Base-by-base conservation (phyloP, 345 rosid genomes). In the Murraya koenigii region DNA sequence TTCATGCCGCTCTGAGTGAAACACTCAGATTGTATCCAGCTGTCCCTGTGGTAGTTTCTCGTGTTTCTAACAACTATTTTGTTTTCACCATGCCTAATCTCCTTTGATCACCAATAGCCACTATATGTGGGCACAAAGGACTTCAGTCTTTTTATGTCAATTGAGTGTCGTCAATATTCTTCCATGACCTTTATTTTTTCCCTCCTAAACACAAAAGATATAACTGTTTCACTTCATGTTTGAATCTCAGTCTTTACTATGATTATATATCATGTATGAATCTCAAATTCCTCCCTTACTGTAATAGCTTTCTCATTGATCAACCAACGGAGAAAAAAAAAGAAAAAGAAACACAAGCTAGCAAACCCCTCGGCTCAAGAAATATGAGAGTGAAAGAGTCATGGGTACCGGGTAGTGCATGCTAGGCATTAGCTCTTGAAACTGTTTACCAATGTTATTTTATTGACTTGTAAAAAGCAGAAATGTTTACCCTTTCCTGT, bases 1-100 rank as follows among this genome's bases (percentile, higher is more conserved):
- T 87, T 75, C 85, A 81, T 28, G 86, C 85, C 19, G 68, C 82
- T 56, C 62, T 83, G 54, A 81, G 79, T 3, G 89, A 84, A 77
- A 81, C 87, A 58, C 86, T 87, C 54, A 82, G 89, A 58, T 86
- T 87, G 9, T 77, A 80, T 71, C 89, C 87, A 1, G 87, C 83
- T 30, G 84, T 86, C 77, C 86, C 89, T 55, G 80, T 80, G 87
- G 87, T 84, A 84, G 38, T 49, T 59, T 52, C 61, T 35, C 44
- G 30, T 11, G 70, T 75, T 17, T 23, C 47, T 22, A 28, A 41
- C 22, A 17, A 41, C 56, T 69, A 54, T 26, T 65, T 66, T 38
- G 8, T 66, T 63, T 63, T 38, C 17, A n/a, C 28, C n/a, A 0
- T 36, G 28, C 38, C 49, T 66, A 38, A 36, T 20, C 20, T 23